Conservation (phyloP, 805 yeast species). For the Teunomyces funiuensis region DNA sequence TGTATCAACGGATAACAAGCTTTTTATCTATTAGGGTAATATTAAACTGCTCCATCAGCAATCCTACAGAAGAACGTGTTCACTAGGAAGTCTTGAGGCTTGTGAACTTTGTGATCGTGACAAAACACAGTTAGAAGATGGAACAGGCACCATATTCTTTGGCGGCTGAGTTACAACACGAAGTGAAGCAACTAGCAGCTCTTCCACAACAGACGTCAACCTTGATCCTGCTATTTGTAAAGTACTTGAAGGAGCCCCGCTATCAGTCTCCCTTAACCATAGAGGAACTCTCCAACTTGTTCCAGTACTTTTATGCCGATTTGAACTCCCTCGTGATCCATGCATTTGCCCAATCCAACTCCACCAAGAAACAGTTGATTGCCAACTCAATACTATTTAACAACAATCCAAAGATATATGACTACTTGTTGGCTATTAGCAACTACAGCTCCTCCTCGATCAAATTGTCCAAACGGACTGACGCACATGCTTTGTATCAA, state of each 20-base stretch:
- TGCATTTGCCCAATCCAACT: constrained; percentile 38
- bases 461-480: constrained; percentile 36
- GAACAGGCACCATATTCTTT: constrained; percentile 3
- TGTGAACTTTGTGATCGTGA: background rate
- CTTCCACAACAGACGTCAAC: constrained; percentile 29
- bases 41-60: background rate
- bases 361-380: constrained; percentile 39
- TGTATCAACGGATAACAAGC: background rate
- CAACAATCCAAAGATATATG: constrained; percentile 30
- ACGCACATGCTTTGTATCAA: constrained; percentile 37
- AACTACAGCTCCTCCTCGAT: constrained; percentile 37
- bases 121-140: background rate
- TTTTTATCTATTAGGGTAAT: background rate
- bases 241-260: constrained; percentile 43
- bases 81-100: background rate
- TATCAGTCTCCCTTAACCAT: constrained; percentile 41
- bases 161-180: constrained; percentile 18
- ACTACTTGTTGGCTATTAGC: constrained; percentile 43
- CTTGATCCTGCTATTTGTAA: constrained; percentile 28
- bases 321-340: constrained; percentile 33
- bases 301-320: constrained; percentile 38
- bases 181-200: constrained; percentile 18
- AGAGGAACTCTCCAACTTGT: constrained; percentile 32
- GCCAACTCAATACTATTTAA: constrained; percentile 28
- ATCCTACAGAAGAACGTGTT: background rate